Evolutionary conservation across 108 stramenopile species (phyloP).

Genomic region (Skeletonema grethae): DNA sequence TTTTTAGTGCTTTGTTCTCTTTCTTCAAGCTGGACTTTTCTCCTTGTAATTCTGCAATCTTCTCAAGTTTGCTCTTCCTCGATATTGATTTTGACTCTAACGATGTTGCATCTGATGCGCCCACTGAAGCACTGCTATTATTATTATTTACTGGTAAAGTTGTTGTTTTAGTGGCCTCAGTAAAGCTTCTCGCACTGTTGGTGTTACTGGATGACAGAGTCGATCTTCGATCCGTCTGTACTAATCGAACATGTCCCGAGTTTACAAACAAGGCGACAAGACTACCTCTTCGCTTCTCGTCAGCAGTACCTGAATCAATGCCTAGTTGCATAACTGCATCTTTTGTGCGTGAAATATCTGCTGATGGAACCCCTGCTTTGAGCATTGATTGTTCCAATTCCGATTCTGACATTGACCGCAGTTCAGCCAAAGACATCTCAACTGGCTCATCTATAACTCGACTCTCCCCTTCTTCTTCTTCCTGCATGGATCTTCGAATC

Average conservation of each 20-base stretch:
- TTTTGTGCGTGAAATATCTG: constrained; percentile 9
- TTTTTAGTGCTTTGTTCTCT: constrained; percentile 44
- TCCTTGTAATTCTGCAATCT: constrained; percentile 36
- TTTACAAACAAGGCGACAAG: constrained; percentile 37
- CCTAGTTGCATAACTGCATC: constrained; percentile 5
- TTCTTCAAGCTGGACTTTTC: constrained; percentile 26
- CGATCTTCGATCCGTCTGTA: constrained; percentile 7
- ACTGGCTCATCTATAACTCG: constrained; percentile 11
- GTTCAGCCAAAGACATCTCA: constrained; percentile 38
- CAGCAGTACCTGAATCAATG: background rate
- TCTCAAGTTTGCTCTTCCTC: constrained; percentile 38
- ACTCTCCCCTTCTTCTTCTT: constrained; percentile 4
- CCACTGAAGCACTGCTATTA: background rate
- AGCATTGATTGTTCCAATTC: constrained; percentile 25
- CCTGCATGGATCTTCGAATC: background rate
- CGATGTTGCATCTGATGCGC: background rate
- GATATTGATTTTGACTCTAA: constrained; percentile 13
- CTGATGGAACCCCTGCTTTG: constrained; percentile 26
- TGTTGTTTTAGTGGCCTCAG: background rate
- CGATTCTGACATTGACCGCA: constrained; percentile 27
- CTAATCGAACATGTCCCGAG: constrained; percentile 35
- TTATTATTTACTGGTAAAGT: background rate
- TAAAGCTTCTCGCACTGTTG: constrained; percentile 14
- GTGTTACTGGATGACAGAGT: background rate
- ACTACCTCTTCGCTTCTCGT: constrained; percentile 16